phyloP scores from a whole-genome alignment of 805 yeast species.

The Ogataea henricii region DNA sequence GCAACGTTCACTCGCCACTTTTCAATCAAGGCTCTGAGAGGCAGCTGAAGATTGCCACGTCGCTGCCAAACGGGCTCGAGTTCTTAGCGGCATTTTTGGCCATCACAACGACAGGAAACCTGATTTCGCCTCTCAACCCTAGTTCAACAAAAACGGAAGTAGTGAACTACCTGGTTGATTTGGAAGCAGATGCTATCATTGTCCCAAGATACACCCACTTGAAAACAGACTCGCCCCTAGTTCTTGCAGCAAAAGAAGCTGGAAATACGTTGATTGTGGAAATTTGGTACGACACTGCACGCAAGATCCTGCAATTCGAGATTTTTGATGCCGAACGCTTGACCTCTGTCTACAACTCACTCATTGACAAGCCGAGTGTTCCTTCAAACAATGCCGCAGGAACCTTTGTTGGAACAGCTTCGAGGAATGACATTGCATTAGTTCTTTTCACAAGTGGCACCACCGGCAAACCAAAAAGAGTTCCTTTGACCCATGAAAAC shows the following conservation, averaged over 20 bases:
- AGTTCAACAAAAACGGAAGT: conserved; percentile 61
- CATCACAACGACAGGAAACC: conserved; percentile 52
- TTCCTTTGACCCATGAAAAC: conserved; percentile 67
- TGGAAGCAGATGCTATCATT: conserved; percentile 56
- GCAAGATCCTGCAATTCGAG: conserved; percentile 45
- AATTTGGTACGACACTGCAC: conserved; percentile 44
- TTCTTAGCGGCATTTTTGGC: conserved; percentile 58
- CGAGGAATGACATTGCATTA: conserved; percentile 54
- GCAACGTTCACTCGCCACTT: conserved; percentile 44
- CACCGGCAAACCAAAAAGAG: conserved; percentile 76
- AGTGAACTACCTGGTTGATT: conserved; percentile 63
- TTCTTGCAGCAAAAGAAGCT: conserved; percentile 31
- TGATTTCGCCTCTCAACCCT: conserved; percentile 73
- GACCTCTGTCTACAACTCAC: conserved; percentile 22
- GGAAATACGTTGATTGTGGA: conserved; percentile 59
- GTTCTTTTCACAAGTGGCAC: conserved; percentile 76
- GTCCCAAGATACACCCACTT: conserved; percentile 54
- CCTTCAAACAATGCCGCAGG: conserved; percentile 15
- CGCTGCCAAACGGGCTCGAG: conserved; percentile 63
- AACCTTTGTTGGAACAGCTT: conserved; percentile 17
- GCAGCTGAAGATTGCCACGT: conserved; percentile 57
- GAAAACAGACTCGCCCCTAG: conserved; percentile 33
- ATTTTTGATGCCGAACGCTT: conserved; percentile 19
- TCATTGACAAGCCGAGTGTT: conserved; percentile 17
- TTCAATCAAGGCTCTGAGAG: conserved; percentile 28